Conservation (phyloP, 1,284 basidiomycete genomes). For the Boletellus sp. region DNA sequence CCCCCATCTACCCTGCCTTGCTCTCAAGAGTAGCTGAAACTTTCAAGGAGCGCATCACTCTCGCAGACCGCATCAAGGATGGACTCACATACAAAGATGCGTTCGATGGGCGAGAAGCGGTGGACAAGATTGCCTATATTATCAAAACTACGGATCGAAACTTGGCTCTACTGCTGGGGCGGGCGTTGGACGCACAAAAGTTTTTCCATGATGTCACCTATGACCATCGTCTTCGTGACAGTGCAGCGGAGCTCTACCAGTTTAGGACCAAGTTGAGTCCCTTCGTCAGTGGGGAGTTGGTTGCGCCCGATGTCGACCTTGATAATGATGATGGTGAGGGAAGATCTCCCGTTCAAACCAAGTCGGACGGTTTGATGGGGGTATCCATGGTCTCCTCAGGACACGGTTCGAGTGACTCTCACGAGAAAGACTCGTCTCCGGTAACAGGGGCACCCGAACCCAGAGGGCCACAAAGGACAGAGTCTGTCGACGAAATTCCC, state of each 20-base stretch:
- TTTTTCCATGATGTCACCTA: constrained; percentile 99
- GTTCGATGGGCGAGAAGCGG: constrained; percentile 95
- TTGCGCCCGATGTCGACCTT: constrained; percentile 26
- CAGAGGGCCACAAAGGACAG: constrained; percentile 43
- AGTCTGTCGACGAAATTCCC: constrained; percentile 58
- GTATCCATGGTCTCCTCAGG: constrained; percentile 36
- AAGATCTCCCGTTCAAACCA: constrained; percentile 33
- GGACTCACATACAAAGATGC: constrained; percentile 94
- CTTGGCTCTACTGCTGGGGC: constrained; percentile 88
- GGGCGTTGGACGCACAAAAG: constrained; percentile 96
- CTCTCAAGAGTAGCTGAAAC: constrained; percentile 93
- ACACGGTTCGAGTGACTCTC: constrained; percentile 40
- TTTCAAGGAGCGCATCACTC: constrained; percentile 78
- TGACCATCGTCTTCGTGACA: constrained; percentile 93
- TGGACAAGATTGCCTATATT: constrained; percentile 94
- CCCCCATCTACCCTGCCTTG: constrained; percentile 90
- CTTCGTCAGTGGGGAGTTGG: constrained; percentile 73
- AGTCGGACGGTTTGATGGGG: constrained; percentile 18
- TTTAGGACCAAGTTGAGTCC: constrained; percentile 78
- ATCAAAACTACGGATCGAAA: constrained; percentile 98
- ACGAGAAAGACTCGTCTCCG: constrained; percentile 41
- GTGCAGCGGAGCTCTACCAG: constrained; percentile 88
- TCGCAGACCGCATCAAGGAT: constrained; percentile 86
- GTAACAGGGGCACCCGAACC: constrained; percentile 33
- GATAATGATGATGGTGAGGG: constrained; percentile 30